A percentile compares a stretch with the other conserved stretches of the same genome.
Conservation (phyloP, 371 early-diverging fungal genomes). For the Blakeslea trispora region DNA sequence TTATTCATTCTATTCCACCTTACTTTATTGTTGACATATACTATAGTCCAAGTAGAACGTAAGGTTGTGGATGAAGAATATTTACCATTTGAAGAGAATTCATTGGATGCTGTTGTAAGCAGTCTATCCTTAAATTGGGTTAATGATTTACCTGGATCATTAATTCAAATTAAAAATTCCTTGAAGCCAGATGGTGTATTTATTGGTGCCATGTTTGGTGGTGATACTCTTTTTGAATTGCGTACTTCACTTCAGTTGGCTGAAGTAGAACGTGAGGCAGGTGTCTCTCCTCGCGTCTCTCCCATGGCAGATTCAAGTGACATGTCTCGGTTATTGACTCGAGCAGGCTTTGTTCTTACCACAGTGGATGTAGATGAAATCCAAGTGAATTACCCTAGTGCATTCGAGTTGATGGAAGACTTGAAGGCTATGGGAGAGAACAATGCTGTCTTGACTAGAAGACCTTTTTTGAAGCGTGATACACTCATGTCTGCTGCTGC, state of each 20-base stretch:
- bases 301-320: slow-evolving; percentile 93
- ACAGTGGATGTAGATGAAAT: slow-evolving; percentile 96
- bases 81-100: slow-evolving; percentile 76
- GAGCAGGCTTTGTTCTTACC: slow-evolving; percentile 87
- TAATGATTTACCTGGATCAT: slow-evolving; percentile 90
- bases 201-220: slow-evolving; percentile 91
- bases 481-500: slow-evolving; percentile 83
- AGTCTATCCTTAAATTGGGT: slow-evolving; percentile 93
- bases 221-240: slow-evolving; percentile 93
- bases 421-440: slow-evolving; percentile 93
- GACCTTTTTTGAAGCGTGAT: slow-evolving; percentile 74
- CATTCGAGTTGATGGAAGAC: slow-evolving; percentile 90
- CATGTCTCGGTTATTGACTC: slow-evolving; percentile 74
- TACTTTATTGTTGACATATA: too few relatives aligned
- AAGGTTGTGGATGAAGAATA: slow-evolving; percentile 83
- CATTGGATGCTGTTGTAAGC: slow-evolving; percentile 86
- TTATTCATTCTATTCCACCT: too few relatives aligned
- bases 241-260: slow-evolving; percentile 90
- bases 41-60: slow-evolving; percentile 74
- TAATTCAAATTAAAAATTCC: slow-evolving; percentile 80
- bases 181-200: slow-evolving; percentile 93
- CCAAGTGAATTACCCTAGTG: slow-evolving; percentile 88
- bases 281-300: slow-evolving; percentile 89
- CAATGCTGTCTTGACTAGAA: slow-evolving; percentile 81
- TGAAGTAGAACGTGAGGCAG: slow-evolving; percentile 88